phyloP scores from a whole-genome alignment of 805 yeast species.

The Barnettozyma sucrosica region DNA sequence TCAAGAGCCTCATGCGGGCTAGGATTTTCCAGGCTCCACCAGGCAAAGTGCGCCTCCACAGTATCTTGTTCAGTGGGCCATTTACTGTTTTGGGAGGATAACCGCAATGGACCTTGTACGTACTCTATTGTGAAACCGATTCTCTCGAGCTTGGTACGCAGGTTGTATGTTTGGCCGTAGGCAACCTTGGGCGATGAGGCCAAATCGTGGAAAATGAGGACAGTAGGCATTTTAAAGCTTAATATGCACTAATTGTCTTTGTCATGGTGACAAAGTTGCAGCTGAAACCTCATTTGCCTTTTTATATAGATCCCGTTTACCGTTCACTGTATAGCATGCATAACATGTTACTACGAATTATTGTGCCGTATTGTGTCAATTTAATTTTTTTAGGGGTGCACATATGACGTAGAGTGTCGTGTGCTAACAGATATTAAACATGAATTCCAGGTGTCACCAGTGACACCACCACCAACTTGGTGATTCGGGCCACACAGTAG shows the following conservation, averaged over 20 bases:
- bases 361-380: too few relatives aligned
- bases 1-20: not conserved
- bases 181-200: constrained; percentile 5
- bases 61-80: not conserved
- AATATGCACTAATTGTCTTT: too few relatives aligned
- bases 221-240: constrained; percentile 1
- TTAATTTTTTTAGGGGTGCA: too few relatives aligned
- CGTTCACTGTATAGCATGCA: too few relatives aligned
- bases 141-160: not conserved
- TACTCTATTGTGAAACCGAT: constrained; percentile 5
- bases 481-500: not conserved
- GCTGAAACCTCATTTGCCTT: too few relatives aligned
- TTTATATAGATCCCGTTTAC: too few relatives aligned
- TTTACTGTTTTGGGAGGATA: not conserved
- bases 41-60: not conserved
- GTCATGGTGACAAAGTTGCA: too few relatives aligned
- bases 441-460: too few relatives aligned
- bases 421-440: too few relatives aligned
- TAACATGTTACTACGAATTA: too few relatives aligned
- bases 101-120: constrained; percentile 2
- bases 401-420: too few relatives aligned
- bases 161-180: constrained; percentile 1
- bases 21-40: constrained; percentile 7
- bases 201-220: constrained; percentile 6
- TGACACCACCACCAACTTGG: not conserved